Evolutionary conservation across 2,329 filamentous ascomycete species (phyloP).

Genomic region (Madurella fahalii): DNA sequence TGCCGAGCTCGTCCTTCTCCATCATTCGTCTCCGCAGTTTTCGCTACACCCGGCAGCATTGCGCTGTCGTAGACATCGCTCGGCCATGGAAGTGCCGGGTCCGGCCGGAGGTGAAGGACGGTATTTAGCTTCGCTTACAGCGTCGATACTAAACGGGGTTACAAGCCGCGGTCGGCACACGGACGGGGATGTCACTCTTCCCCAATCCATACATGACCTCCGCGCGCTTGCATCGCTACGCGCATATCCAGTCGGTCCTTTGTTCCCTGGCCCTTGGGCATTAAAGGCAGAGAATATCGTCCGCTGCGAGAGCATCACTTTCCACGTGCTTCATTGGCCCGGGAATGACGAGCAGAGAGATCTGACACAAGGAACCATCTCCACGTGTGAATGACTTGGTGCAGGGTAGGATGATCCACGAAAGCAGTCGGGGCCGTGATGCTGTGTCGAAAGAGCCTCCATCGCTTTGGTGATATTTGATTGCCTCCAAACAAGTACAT

Average conservation of each 20-base stretch:
- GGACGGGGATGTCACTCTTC: not conserved
- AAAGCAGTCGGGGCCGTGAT: constrained; percentile 6
- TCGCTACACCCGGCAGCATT: not conserved
- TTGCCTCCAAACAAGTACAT: not conserved
- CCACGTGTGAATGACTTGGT: not conserved
- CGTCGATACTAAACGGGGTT: not conserved
- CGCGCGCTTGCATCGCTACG: constrained; percentile 11
- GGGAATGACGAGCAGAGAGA: constrained; percentile 2
- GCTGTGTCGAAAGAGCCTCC: not conserved
- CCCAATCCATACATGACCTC: constrained; percentile 13
- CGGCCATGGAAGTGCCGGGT: not conserved
- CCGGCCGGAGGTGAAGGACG: too few relatives aligned
- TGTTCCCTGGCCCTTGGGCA: constrained; percentile 1
- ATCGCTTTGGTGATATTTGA: not conserved
- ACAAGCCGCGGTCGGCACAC: not conserved
- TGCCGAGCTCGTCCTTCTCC: not conserved
- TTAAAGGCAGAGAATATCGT: not conserved
- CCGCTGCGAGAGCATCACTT: not conserved
- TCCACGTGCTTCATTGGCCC: not conserved
- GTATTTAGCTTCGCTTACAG: not conserved
- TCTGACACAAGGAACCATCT: constrained; percentile 2
- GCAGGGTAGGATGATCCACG: too few relatives aligned
- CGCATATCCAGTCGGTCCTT: constrained; percentile 23
- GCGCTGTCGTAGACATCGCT: not conserved
- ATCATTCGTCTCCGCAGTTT: not conserved